Evolutionary conservation across 805 yeast species (phyloP).

Genomic region (Brettanomyces custersianus): DNA sequence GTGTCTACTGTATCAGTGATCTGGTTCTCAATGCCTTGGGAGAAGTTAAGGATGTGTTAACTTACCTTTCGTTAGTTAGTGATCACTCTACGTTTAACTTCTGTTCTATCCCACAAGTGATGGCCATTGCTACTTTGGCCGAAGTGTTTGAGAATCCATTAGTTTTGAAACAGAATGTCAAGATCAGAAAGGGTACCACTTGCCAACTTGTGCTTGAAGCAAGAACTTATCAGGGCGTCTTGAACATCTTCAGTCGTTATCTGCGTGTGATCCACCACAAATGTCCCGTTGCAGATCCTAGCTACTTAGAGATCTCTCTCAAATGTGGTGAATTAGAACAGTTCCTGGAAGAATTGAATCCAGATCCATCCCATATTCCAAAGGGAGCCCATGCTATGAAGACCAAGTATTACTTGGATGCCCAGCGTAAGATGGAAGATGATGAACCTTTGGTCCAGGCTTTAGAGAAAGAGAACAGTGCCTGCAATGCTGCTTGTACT

Average conservation of each 20-base stretch:
- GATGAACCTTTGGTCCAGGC: constrained; percentile 18
- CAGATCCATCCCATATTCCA: constrained; percentile 45
- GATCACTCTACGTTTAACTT: constrained; percentile 83
- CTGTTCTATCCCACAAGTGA: constrained; percentile 97
- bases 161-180: constrained; percentile 65
- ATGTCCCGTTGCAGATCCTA: constrained; percentile 75
- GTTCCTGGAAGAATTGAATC: constrained; percentile 71
- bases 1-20: constrained; percentile 71
- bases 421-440: constrained; percentile 32
- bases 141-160: constrained; percentile 72
- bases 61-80: constrained; percentile 62
- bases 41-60: constrained; percentile 70
- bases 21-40: constrained; percentile 69
- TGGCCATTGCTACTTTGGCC: constrained; percentile 95
- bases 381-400: constrained; percentile 36
- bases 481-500: constrained; percentile 10
- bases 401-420: constrained; percentile 40
- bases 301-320: constrained; percentile 74
- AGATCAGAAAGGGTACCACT: constrained; percentile 86
- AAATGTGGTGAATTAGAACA: constrained; percentile 85
- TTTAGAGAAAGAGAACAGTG: constrained; percentile 12
- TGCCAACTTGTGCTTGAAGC: constrained; percentile 65
- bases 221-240: constrained; percentile 67
- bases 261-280: constrained; percentile 69
- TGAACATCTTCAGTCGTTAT: constrained; percentile 67